Base-by-base conservation (phyloP, 352 stramenopile genomes). In the Globisporangium heterothallicum region DNA sequence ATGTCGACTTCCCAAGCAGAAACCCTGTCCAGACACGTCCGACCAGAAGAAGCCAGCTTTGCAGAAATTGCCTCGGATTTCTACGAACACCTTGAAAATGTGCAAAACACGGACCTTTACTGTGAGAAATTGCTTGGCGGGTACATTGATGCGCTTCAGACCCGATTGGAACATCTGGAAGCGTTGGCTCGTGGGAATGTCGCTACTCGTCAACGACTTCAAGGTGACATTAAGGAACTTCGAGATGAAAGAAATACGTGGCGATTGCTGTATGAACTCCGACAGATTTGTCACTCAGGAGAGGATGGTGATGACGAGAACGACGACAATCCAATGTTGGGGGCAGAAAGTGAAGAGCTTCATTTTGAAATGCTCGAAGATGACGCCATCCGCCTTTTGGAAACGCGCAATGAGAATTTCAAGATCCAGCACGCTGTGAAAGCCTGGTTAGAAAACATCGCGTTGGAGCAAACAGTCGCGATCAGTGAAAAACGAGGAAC, bases 241-340 rank as follows among this genome's bases (percentile, higher is more conserved):
- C 59, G 71, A 0, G 74, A 94, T 48, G 84, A 94, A 32, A 72
- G 84, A 30, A 94, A 94, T 32, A 91, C 84, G n/a, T 94, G 84
- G 84, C 66, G 76, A 10, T 47, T 94, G 29, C 45, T 92, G 25
- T 85, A 82, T 49, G 78, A 91, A 43, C 59, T 94, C 29, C 77
- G 81, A 10, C 64, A 77, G 25, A 80, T 91, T 27, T 89, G 78
- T 52, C 67, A 54, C 12, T 69, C 6, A 51, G 61, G 44, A 25
- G 57, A 67, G 13, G 61, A 65, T 25, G 53, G 9, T 10, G 63
- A 72, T n/a, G 60, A 71, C n/a, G 58, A 27, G 4, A 42, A 59
- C 47, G 36, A 66, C 62, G 49, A 88, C 30, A 41, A 27, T 2
- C 21, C 71, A 54, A 65, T 85, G 63, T 43, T 66, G 6, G 61